phyloP scores from a whole-genome alignment of 176 grass and related monocot genomes.

The Carex pumila region DNA sequence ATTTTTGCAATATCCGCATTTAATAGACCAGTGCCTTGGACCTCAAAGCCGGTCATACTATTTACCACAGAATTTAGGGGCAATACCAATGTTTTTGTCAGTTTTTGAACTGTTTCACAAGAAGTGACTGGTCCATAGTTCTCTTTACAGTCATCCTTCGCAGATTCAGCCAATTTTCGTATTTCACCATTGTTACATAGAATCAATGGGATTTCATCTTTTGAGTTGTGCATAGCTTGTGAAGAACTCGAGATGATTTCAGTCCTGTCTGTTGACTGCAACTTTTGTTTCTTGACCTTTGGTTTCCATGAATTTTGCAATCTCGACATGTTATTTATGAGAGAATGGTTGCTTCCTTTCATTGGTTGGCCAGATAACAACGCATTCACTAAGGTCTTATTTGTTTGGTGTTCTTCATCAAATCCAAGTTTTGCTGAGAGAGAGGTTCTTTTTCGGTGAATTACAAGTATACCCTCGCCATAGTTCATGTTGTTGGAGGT shows the following conservation, averaged over 20 bases:
- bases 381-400: neutral
- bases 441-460: neutral
- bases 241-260: slow-evolving; percentile 1
- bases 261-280: neutral
- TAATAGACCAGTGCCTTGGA: neutral
- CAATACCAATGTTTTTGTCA: neutral
- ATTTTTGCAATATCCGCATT: neutral
- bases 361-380: slow-evolving; percentile 15
- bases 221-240: neutral
- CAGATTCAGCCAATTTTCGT: slow-evolving; percentile 9
- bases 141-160: neutral
- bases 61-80: slow-evolving; percentile 4
- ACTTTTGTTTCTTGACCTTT: slow-evolving; percentile 13
- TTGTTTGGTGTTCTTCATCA: slow-evolving; percentile 11
- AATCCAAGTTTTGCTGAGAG: neutral
- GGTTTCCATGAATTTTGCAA: neutral
- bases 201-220: slow-evolving; percentile 6
- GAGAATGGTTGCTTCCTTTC: slow-evolving; percentile 15
- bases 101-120: neutral
- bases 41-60: neutral
- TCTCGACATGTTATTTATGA: slow-evolving; percentile 4
- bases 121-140: neutral
- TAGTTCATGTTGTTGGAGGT: neutral
- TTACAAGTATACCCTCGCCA: neutral
- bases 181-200: slow-evolving; percentile 7